phyloP scores from a whole-genome alignment of 352 stramenopile genomes.

The Peronospora belbahrii region DNA sequence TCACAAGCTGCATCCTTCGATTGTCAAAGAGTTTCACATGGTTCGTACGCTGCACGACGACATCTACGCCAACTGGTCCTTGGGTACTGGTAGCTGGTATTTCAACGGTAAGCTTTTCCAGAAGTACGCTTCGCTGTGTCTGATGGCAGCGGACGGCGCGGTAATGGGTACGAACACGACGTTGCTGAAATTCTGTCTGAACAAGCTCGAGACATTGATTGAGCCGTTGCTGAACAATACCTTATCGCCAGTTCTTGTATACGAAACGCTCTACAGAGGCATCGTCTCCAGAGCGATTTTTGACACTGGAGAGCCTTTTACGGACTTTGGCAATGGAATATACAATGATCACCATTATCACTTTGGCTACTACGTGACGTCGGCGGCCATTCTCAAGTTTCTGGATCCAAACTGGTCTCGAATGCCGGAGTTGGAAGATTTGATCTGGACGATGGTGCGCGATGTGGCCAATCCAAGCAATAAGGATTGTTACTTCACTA shows the following conservation, averaged over 20 bases:
- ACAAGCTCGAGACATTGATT: constrained; percentile 51
- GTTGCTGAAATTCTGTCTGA: constrained; percentile 37
- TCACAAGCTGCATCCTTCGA: constrained; percentile 18
- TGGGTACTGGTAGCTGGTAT: constrained; percentile 54
- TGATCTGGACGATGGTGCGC: constrained; percentile 57
- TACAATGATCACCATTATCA: constrained; percentile 86
- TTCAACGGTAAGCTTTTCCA: constrained; percentile 72
- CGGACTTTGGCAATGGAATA: constrained; percentile 69
- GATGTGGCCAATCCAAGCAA: constrained; percentile 63
- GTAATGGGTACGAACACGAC: constrained; percentile 42
- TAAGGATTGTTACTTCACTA: constrained; percentile 45
- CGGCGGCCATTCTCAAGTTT: constrained; percentile 52
- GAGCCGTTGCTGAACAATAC: constrained; percentile 54
- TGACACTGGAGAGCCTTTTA: constrained; percentile 35
- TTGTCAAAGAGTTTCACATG: constrained; percentile 38
- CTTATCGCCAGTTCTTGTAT: constrained; percentile 40
- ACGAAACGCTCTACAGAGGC: constrained; percentile 61
- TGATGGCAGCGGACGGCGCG: constrained; percentile 49
- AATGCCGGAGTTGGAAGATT: constrained; percentile 46
- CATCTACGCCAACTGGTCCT: constrained; percentile 45
- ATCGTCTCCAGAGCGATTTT: constrained; percentile 44
- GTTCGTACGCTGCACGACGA: constrained; percentile 39
- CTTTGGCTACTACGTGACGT: constrained; percentile 66
- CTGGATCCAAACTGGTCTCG: constrained; percentile 52
- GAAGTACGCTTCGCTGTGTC: constrained; percentile 72